Conservation (phyloP, 768 basidiomycete genomes). For the Artomyces pyxidatus region DNA sequence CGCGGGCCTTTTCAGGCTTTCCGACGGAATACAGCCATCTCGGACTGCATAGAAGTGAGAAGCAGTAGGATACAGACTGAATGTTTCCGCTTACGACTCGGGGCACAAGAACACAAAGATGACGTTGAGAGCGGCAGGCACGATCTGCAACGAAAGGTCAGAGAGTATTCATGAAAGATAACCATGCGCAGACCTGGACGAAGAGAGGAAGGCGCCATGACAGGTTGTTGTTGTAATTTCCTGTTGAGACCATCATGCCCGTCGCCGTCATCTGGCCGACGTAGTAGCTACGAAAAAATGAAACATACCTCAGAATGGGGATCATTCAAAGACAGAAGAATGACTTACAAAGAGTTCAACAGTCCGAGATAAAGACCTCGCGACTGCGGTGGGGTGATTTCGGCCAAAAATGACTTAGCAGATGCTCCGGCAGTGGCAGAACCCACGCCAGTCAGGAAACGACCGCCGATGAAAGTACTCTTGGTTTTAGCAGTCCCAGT, state of each 20-base stretch:
- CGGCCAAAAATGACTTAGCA: conserved; percentile 44
- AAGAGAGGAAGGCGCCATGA: conserved; percentile 46
- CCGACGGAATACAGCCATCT: conserved; percentile 47
- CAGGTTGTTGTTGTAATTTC: conserved; percentile 30
- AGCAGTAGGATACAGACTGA: neutral
- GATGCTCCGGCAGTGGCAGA: conserved; percentile 37
- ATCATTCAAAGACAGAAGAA: neutral
- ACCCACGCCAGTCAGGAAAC: conserved; percentile 44
- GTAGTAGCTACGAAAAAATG: conserved; percentile 41
- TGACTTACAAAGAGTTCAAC: conserved; percentile 40
- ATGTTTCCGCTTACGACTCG: conserved; percentile 32
- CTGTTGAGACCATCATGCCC: conserved; percentile 48
- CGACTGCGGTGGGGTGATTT: conserved; percentile 39
- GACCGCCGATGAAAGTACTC: conserved; percentile 36
- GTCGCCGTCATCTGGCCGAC: conserved; percentile 47
- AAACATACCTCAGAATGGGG: no score
- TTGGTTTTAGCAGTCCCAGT: conserved; percentile 39
- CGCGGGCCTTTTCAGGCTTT: conserved; percentile 32
- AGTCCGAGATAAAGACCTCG: conserved; percentile 45
- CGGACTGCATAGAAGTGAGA: conserved; percentile 28
- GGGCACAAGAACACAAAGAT: conserved; percentile 39
- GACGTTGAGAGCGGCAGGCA: conserved; percentile 41
- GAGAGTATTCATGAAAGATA: neutral
- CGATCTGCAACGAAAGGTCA: conserved; percentile 21
- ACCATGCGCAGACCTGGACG: conserved; percentile 30